Evolutionary conservation across 306 rosid genomes (phyloP).

Genomic region (Elaeagnus macrophylla): DNA sequence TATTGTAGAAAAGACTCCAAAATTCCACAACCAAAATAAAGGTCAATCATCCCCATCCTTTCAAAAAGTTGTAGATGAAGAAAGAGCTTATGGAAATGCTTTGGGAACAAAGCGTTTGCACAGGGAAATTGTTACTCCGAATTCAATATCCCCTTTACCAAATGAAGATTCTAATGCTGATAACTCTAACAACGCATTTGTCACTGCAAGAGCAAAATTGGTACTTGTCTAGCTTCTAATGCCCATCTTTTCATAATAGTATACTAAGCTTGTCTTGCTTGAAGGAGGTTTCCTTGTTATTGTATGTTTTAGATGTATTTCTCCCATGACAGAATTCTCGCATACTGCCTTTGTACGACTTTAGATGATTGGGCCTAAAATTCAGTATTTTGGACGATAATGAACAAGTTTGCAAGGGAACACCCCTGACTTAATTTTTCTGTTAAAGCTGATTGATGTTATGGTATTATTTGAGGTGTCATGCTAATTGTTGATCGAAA

Average conservation of each 20-base stretch:
- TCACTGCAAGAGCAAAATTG: constrained; percentile 62
- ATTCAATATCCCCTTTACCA: constrained; percentile 43
- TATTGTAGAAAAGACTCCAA: constrained; percentile 41
- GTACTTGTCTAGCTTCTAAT: constrained; percentile 18
- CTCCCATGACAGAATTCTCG: no score
- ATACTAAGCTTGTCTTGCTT: not conserved
- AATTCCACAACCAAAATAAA: constrained; percentile 27
- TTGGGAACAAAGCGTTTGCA: constrained; percentile 49
- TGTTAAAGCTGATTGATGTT: not conserved
- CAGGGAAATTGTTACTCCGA: constrained; percentile 46
- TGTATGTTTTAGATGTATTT: not conserved
- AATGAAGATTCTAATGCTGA: constrained; percentile 46
- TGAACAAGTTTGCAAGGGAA: not conserved
- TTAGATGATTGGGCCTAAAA: not conserved
- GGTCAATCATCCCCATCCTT: constrained; percentile 29
- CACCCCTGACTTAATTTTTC: constrained; percentile 2
- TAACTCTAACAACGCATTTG: constrained; percentile 50
- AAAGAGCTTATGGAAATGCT: constrained; percentile 34
- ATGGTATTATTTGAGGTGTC: not conserved
- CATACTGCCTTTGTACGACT: not conserved
- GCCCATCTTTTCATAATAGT: not conserved
- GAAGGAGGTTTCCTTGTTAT: not conserved
- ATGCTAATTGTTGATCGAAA: constrained; percentile 3
- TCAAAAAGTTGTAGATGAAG: constrained; percentile 49
- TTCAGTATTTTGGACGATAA: not conserved